These are phyloP conservation scores for Sporothrix humicola DNA, from an alignment of 2,329 filamentous ascomycete species.

Conservation along the genomic window DNA sequence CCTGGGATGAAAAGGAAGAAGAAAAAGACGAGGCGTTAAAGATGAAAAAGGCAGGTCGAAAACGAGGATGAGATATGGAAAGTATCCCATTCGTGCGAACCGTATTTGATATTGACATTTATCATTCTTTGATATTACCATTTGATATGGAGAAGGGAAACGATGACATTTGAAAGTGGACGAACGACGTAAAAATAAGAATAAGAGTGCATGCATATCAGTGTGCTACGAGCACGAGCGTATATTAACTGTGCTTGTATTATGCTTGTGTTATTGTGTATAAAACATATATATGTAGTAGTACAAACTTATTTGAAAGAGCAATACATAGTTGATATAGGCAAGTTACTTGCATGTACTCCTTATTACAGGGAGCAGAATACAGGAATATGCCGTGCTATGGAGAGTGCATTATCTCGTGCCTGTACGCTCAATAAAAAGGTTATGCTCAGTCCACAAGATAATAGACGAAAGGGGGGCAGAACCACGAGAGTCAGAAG, in stretches of 20 bases:
- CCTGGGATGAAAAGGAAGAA: neutral
- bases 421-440: neutral
- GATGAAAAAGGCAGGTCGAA: neutral
- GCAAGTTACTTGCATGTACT: neutral
- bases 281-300: neutral
- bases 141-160: neutral
- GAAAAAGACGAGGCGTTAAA: neutral
- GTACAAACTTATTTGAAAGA: no score
- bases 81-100: no score
- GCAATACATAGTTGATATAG: no score
- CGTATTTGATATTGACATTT: no score
- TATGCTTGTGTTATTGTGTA: neutral
- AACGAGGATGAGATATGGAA: neutral
- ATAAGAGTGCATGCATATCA: conserved; percentile 5
- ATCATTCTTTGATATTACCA: neutral
- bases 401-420: conserved; percentile 5
- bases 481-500: neutral
- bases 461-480: neutral
- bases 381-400: neutral
- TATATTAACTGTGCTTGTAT: neutral
- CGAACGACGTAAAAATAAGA: neutral
- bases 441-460: neutral
- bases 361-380: neutral
- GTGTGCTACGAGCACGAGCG: neutral
- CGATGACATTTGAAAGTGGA: neutral